Percentiles rank a stretch among this genome's conserved stretches.
These are phyloP conservation scores for Dryas drummondii DNA, from an alignment of 306 rosid species.

Conservation along the genomic window DNA sequence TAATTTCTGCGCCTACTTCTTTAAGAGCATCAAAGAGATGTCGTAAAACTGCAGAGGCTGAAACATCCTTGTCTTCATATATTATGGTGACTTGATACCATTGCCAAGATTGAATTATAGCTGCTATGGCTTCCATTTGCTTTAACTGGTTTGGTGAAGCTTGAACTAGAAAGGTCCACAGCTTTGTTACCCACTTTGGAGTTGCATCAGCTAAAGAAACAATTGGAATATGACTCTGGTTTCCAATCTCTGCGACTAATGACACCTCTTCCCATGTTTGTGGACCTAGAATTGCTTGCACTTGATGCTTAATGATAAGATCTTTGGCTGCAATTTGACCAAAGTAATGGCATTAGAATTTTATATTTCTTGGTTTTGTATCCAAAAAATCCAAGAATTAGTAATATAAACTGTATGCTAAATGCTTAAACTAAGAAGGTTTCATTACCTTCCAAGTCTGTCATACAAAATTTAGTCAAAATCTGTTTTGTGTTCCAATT, in stretches of 20 bases:
- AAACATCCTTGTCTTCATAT: constrained; percentile 18
- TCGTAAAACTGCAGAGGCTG: neutral
- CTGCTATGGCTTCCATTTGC: no score
- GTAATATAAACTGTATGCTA: no score
- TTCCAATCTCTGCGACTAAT: constrained; percentile 13
- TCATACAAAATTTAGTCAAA: no score
- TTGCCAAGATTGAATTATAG: no score
- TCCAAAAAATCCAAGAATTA: no score
- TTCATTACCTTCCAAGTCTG: no score
- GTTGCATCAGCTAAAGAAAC: constrained; percentile 15
- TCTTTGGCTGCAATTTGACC: constrained; percentile 9
- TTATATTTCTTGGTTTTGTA: neutral
- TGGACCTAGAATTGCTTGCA: constrained; percentile 15
- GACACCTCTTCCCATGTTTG: constrained; percentile 6
- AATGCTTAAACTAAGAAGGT: no score
- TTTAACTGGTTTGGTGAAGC: constrained; percentile 7
- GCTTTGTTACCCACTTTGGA: constrained; percentile 1
- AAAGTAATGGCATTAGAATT: neutral
- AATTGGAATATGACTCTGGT: constrained; percentile 7
- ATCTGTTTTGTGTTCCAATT: no score
- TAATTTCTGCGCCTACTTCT: constrained; percentile 4
- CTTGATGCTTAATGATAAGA: constrained; percentile 5
- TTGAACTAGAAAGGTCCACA: constrained; percentile 17
- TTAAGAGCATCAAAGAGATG: constrained; percentile 5
- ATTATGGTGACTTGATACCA: no score